These are phyloP conservation scores for Pulicaria dysenterica DNA, from an alignment of 129 eudicot genomes.

Conservation along the genomic window DNA sequence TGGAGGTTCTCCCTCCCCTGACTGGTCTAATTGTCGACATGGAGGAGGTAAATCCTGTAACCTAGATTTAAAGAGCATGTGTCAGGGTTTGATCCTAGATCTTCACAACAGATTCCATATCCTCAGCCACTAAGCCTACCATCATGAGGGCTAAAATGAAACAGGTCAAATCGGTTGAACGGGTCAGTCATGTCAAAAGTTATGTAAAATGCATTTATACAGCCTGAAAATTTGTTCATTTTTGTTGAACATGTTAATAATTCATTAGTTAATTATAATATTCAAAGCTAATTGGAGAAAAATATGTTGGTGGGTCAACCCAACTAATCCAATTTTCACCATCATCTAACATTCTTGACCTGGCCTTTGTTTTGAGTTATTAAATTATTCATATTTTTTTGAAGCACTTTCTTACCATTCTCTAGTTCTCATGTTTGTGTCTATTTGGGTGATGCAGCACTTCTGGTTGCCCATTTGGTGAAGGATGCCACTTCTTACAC, in stretches of 20 bases:
- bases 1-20: too few species aligned
- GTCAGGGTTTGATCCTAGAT: too few species aligned
- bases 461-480: slow-evolving; percentile 77
- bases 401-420: neutral
- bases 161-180: neutral
- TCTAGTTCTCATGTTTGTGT: slow-evolving; percentile 18
- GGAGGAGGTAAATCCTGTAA: too few species aligned
- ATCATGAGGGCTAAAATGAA: neutral
- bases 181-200: neutral
- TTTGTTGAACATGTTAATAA: neutral
- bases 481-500: slow-evolving; percentile 71
- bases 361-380: neutral
- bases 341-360: too few species aligned
- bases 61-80: too few species aligned
- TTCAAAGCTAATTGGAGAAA: neutral
- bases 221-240: neutral
- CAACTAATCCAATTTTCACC: neutral
- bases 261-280: neutral
- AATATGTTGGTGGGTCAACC: neutral
- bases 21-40: too few species aligned
- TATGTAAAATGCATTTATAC: neutral
- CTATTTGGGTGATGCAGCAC: slow-evolving; percentile 54
- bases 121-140: too few species aligned
- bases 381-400: neutral
- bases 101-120: too few species aligned